A percentile compares a stretch with the other conserved stretches of the same genome.
phyloP scores from a whole-genome alignment of 306 rosid species.

The Purshia tridentata region DNA sequence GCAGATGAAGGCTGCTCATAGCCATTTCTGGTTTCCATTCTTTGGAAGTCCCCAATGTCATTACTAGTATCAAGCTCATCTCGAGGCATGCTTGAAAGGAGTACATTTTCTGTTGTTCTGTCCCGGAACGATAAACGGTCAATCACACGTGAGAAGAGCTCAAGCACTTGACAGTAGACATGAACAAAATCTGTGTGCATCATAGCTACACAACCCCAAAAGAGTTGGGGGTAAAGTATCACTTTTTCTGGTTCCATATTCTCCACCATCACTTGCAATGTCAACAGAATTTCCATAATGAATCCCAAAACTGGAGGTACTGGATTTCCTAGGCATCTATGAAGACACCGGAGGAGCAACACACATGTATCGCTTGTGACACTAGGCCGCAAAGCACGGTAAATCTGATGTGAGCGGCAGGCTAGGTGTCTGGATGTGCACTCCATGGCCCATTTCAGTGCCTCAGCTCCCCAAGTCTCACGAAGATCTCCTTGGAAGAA shows the following conservation, averaged over 20 bases:
- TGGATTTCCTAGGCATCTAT: slow-evolving; percentile 95
- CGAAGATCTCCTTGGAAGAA: slow-evolving; percentile 99
- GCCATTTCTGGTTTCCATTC: slow-evolving; percentile 74
- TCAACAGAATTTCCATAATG: slow-evolving; percentile 89
- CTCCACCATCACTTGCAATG: slow-evolving; percentile 98
- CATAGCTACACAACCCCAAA: slow-evolving; percentile 99
- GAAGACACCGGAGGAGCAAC: slow-evolving; percentile 91
- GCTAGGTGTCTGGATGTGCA: slow-evolving; percentile 98
- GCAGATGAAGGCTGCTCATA: slow-evolving; percentile 67
- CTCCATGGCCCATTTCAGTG: slow-evolving; percentile 99
- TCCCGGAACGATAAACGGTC: slow-evolving; percentile 92
- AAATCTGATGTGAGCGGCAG: slow-evolving; percentile 98
- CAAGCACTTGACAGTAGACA: slow-evolving; percentile 95
- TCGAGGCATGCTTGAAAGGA: slow-evolving; percentile 98
- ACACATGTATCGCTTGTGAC: slow-evolving; percentile 98
- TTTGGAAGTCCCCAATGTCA: slow-evolving; percentile 74
- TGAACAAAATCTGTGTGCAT: slow-evolving; percentile 99
- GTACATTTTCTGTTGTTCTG: slow-evolving; percentile 95
- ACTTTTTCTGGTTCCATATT: slow-evolving; percentile 99
- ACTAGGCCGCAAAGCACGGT: slow-evolving; percentile 91
- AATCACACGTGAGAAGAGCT: slow-evolving; percentile 94
- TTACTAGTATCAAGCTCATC: slow-evolving; percentile 63
- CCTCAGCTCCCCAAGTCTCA: slow-evolving; percentile 99
- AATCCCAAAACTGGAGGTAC: slow-evolving; percentile 95
- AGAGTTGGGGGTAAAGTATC: slow-evolving; percentile 96